Evolutionary conservation across 1,284 basidiomycete species (phyloP).

Genomic region (Melanopsichium pennsylvanicum): DNA sequence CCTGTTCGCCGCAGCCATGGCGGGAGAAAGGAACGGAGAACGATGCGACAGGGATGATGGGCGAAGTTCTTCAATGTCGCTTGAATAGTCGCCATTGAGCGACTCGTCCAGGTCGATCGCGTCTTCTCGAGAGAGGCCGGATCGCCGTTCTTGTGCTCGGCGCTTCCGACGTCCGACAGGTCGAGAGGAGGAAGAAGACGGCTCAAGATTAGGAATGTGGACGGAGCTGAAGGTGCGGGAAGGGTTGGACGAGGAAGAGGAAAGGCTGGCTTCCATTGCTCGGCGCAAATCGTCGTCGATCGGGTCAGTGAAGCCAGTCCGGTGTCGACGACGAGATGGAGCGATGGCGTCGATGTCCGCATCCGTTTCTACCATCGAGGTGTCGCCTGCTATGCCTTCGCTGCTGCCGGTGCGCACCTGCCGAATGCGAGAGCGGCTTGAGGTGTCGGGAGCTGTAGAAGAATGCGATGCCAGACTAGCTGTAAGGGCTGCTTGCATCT

Average conservation of each 20-base stretch:
- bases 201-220: not conserved
- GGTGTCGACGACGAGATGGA: conserved; percentile 37
- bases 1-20: conserved; percentile 35
- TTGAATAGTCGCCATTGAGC: conserved; percentile 13
- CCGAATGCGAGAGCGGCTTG: conserved; percentile 36
- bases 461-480: conserved; percentile 43
- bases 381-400: conserved; percentile 5
- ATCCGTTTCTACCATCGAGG: conserved; percentile 45
- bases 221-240: conserved; percentile 18
- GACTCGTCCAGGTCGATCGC: conserved; percentile 44
- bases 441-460: conserved; percentile 9
- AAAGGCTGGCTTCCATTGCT: conserved; percentile 45
- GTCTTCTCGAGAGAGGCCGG: conserved; percentile 34
- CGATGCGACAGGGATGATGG: conserved; percentile 24
- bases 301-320: conserved; percentile 13
- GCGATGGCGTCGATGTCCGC: conserved; percentile 59
- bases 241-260: conserved; percentile 7
- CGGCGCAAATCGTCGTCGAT: conserved; percentile 44
- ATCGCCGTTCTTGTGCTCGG: conserved; percentile 38
- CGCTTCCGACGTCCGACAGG: conserved; percentile 28
- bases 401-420: conserved; percentile 21
- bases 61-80: conserved; percentile 26
- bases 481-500: conserved; percentile 57
- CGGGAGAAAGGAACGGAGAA: conserved; percentile 43
- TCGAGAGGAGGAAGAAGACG: conserved; percentile 14